Evolutionary conservation across 768 basidiomycete species (phyloP).

Genomic region (Daedalea quercina): DNA sequence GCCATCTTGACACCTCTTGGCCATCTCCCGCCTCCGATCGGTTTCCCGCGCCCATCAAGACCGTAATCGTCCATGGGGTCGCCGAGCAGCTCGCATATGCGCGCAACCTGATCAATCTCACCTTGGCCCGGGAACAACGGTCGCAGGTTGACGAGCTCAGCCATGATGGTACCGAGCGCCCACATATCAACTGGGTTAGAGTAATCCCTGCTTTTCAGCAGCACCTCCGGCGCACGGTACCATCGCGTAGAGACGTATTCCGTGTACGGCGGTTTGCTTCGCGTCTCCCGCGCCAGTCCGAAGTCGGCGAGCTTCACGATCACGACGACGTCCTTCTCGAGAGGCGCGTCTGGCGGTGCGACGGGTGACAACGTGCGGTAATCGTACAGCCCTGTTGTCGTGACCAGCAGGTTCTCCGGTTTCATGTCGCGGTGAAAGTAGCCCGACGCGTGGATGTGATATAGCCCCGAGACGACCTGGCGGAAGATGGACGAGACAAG

Average conservation of each 20-base stretch:
- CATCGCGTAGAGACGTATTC: constrained; percentile 99
- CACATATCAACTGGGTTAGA: constrained; percentile 99
- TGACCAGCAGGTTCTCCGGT: constrained; percentile 97
- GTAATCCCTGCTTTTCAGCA: constrained; percentile 87
- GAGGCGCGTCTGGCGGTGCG: constrained; percentile 52
- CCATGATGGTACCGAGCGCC: constrained; percentile 98
- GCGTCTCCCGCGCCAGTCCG: constrained; percentile 88
- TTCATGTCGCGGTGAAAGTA: constrained; percentile 99
- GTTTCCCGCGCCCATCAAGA: constrained; percentile 56
- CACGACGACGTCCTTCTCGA: constrained; percentile 91
- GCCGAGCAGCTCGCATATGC: constrained; percentile 90
- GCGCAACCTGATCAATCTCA: constrained; percentile 87
- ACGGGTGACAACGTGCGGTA: constrained; percentile 77
- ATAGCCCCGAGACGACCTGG: constrained; percentile 84
- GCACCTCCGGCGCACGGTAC: constrained; percentile 98
- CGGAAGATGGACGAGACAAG: constrained; percentile 92
- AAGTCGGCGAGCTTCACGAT: constrained; percentile 99
- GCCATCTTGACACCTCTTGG: constrained; percentile 81
- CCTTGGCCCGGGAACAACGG: constrained; percentile 93
- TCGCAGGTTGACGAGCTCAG: constrained; percentile 90
- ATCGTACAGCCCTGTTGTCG: constrained; percentile 91
- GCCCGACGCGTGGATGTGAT: constrained; percentile 87
- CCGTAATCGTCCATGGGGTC: constrained; percentile 87
- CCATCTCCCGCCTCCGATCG: constrained; percentile 88
- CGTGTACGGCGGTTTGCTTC: constrained; percentile 87